Base-by-base conservation (phyloP, 331 rosid genomes). In the Quercus tomentella region DNA sequence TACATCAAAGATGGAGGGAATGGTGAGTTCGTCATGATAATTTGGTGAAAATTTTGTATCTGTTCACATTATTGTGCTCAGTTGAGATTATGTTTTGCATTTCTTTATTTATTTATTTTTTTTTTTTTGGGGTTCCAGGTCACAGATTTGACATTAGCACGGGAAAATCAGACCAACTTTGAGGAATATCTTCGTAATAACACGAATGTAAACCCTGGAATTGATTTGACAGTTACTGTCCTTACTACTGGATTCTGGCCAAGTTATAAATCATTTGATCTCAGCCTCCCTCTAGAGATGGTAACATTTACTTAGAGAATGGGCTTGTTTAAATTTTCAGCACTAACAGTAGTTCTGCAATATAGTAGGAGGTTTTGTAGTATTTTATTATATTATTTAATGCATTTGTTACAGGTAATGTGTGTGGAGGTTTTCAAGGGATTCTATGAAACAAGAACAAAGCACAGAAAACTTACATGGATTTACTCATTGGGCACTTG, bases 1-100 rank as follows among this genome's bases (percentile, higher is more conserved):
- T 84, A 93, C 97, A 45, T 90, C 96, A 43, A 93, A 93, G 86
- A 93, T 93, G 98, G 98, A 93, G 87, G 97, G 98, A 74, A 93
- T 93, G 98, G 97, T 93, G 45, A 73, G 91, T 88, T 52, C 31
- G 43, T 77, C 63, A 78, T 78, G 26, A 72, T 74, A 51, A 15
- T 61, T 30, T 51, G 61, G 71, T 65, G 41, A 56, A 33, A 73
- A 56, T 56, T 21, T 56, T 43, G 58, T 58, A 18, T 25, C 5
- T 25, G 28, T 49, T 26, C 22, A 18, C 65, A 63, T 23, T 45
- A 45, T 37, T 45, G n/a, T 73, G 56, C 70, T 23, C 30, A 73
- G 17, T 54, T 69, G 16, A 31, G 71, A 66, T 31, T 30, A 66
- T 66, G 70, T 22, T 31, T 66, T 22, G 25, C 22, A 66, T 30